Evolutionary conservation across 2,329 filamentous ascomycete genomes (phyloP), one percentile per base, ranked within the genome.

Genomic region (Fusarium abutilonis): DNA sequence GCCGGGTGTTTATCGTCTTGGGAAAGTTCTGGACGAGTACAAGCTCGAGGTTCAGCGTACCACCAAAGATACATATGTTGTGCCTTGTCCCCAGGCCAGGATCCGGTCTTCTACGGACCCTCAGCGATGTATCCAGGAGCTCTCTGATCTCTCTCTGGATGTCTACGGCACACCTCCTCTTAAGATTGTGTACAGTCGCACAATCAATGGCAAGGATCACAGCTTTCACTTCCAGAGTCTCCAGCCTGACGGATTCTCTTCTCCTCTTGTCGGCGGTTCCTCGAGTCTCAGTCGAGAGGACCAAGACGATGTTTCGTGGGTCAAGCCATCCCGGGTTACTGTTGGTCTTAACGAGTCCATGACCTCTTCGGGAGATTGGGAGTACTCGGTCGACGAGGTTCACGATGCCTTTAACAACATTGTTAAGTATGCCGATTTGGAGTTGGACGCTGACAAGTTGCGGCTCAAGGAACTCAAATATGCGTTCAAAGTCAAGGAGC

Each of bases 261-360:
- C 92, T 1, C 92, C 93, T 1, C 80, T 96, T 32, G 77, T 90
- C n/a, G 84, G 84, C 45, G 82, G 86, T 40, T 81, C 84, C 2
- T 83, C 83, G 17, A 83, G 82, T 15, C 73, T 93, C 38, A 79
- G 89, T 38, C 72, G 91, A 32, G 81, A 89, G 45, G 77, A 80
- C 38, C 82, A 86, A 28, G 82, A 90, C 42, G 90, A 94, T 65
- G 82, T 90, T 31, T 87, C 89, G 1, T 98, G 95, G 95, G 92
- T 92, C 14, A 87, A 86, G 55, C 80, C 89, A 17, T 89, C 91
- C 55, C 88, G 80, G 36, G 87, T 99, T 32, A 84, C 83, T 9
- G 92, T 99, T 17, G 88, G 92, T 5, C 79, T 99, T 53, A 98
- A 97, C 71, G 96, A 99, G 75, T 93, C 93, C 6, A 87, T 99